Base-by-base conservation (phyloP, 31 red algal genomes). In the Odonthalia washingtoniensis region DNA sequence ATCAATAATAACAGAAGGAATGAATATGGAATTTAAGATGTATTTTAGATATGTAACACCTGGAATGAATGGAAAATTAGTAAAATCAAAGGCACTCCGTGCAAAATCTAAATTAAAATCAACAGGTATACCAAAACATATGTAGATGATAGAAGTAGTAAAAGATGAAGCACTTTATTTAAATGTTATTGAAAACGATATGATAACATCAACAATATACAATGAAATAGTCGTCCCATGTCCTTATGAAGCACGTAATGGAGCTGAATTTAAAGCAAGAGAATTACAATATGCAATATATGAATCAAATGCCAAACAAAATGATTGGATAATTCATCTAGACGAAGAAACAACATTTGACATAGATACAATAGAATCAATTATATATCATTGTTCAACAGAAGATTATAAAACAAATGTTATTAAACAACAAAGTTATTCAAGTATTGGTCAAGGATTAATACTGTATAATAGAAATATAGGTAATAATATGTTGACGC, bases 11-110 rank as follows among this genome's bases (percentile, higher is more conserved):
- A n/a, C n/a, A 40, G 40, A 40, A 17, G 21, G 43, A 12, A 36
- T 89, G 27, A 81, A 77, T 43, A 31, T 86, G n/a, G 81, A 86
- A n/a, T 94, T 94, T 64, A 40, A 65, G 1, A 30, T 94, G 1
- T 94, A 74, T 45, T 75, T 89, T 60, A 86, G 92, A 44, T 94
- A 94, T 70, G 92, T 94, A 43, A 94, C 92, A 24, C 86, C 86
- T 6, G 92, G 92, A 14, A 86, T 83, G 4, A 94, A 82, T 46
- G 81, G 78, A 16, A 45, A 60, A 26, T 74, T 87, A 33, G 87
- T 90, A 4, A 44, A 45, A 18, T 68, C 61, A 33, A 94, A 89
- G 43, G 87, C 82, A 0, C 67, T 37, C 27, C 73, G 82, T 27
- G 92, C 92, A 75, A 81, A 46, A 85, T 78, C 52, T 73, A 79